A percentile compares a stretch with the other conserved stretches of the same genome.
Conservation (phyloP, 345 rosid genomes). For the Ceriops zippeliana region DNA sequence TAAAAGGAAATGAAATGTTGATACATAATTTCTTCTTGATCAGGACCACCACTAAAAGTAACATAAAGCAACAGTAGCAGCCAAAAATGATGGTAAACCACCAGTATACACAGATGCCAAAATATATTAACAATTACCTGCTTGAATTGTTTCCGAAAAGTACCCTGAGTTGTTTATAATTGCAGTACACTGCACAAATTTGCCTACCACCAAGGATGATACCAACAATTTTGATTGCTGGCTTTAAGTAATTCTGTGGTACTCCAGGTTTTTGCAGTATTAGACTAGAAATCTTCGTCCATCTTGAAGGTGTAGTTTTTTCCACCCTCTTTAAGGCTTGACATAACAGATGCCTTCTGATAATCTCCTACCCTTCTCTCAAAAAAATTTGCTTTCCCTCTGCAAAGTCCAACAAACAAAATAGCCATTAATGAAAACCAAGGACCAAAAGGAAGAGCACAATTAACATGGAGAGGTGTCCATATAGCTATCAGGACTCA, state of each 20-base stretch:
- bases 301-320: constrained; percentile 60
- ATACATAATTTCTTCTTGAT: not conserved
- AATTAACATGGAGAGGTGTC: not conserved
- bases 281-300: constrained; percentile 57
- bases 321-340: constrained; percentile 59
- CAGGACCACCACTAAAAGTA: not conserved
- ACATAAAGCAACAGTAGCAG: constrained; percentile 1
- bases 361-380: constrained; percentile 91
- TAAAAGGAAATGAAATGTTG: not conserved
- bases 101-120: too few species aligned
- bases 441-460: not conserved
- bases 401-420: constrained; percentile 28
- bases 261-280: not conserved
- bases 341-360: constrained; percentile 91
- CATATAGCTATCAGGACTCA: too few species aligned
- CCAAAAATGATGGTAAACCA: not conserved
- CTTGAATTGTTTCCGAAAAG: too few species aligned
- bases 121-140: not conserved
- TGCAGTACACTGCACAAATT: not conserved
- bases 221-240: constrained; percentile 11
- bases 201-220: not conserved
- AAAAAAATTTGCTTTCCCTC: constrained; percentile 82
- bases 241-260: not conserved
- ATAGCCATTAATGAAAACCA: not conserved
- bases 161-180: constrained; percentile 3